Evolutionary conservation across 768 basidiomycete species (phyloP), one percentile per base, ranked within the genome.

Genomic region (Calocybe gangraenosa): DNA sequence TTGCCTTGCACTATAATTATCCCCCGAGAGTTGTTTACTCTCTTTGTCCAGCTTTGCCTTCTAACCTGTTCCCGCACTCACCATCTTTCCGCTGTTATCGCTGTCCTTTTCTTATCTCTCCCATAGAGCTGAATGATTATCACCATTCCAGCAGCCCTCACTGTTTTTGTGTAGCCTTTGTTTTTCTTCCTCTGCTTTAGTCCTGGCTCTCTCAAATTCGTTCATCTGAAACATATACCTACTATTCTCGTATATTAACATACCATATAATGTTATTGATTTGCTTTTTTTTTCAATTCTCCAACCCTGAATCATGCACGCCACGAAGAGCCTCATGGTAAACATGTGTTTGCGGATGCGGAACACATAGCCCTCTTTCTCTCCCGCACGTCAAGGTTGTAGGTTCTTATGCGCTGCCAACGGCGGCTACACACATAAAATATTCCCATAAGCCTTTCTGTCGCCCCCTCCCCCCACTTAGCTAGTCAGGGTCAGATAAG

Each of bases 101-200:
- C 47, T 51, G 49, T 55, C 53, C 47, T 49, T 37, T 52, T 28
- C 11, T 28, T 28, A 28, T 28, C 25, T 28, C 50, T 47, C 42
- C 46, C 42, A 47, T 58, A 58, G 57, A 55, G 54, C 50, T 53
- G 56, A 51, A 51, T 50, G 47, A 23, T 50, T 54, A 43, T 40
- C 11, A 42, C 40, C n/a, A 31, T 5, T 44, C 52, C 49, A 49
- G 54, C 47, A 49, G 25, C 25, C 47, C 46, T 48, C 40, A n/a
- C n/a, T n/a, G n/a, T n/a, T 18, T 50, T 54, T 53, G 46, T 57
- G 52, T 58, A 58, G 51, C 54, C 43, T 51, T 53, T 49, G 44
- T 47, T 39, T 37, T 40, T 43, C 42, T 52, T 30, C 28, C 22
- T 44, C 37, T 51, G 6, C 5, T 28, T 11, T 41, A 49, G 30